phyloP scores from a whole-genome alignment of 139 green algal species.

The Chlamydomonas schloesseri region DNA sequence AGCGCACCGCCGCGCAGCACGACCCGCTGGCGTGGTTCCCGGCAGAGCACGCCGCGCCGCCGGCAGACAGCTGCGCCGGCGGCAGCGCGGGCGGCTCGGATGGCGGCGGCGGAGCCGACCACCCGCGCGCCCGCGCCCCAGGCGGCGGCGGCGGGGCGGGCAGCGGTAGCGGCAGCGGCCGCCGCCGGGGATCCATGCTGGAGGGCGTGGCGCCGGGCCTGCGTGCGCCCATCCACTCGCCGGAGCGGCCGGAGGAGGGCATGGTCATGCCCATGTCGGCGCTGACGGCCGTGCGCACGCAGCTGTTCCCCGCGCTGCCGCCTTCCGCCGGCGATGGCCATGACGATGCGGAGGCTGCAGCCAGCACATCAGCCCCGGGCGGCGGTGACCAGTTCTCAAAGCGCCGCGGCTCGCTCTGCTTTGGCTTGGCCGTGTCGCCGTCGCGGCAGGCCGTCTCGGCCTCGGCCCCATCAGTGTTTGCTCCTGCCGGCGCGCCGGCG shows the following conservation, averaged over 20 bases:
- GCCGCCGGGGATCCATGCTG: neutral
- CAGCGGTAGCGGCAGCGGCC: neutral
- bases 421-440: neutral
- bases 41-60: neutral
- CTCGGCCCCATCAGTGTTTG: no score
- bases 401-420: neutral
- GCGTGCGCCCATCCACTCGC: conserved; percentile 31
- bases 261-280: neutral
- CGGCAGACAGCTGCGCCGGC: neutral
- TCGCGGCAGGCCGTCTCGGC: neutral
- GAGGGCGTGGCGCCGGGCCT: conserved; percentile 4
- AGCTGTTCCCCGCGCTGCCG: neutral
- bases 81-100: no score
- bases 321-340: neutral
- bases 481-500: no score
- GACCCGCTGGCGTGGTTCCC: conserved; percentile 22
- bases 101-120: no score
- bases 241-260: neutral
- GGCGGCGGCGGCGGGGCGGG: neutral
- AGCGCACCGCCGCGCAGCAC: conserved; percentile 24
- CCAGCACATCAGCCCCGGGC: neutral
- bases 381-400: neutral
- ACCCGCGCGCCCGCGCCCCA: no score
- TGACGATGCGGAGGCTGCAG: neutral
- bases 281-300: neutral